phyloP scores from a whole-genome alignment of 176 grass and related monocot species.

The Melocanna baccifera region DNA sequence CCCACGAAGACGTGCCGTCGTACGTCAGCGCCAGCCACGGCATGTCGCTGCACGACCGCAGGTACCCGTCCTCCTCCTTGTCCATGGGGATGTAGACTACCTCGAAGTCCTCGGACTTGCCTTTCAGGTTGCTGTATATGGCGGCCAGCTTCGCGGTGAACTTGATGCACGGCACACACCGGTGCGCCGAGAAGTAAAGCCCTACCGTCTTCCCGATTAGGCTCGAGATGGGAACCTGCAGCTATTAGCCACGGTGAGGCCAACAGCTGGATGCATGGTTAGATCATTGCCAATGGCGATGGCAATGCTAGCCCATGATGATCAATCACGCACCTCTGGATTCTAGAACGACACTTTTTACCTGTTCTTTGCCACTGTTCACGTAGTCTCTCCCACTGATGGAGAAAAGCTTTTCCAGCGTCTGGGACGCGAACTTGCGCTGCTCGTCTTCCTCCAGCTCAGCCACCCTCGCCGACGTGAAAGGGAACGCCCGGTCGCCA shows the following conservation, averaged over 20 bases:
- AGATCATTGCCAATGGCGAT: neutral
- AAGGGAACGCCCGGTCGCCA: slow-evolving; percentile 51
- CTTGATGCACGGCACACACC: slow-evolving; percentile 49
- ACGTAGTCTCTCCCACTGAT: slow-evolving; percentile 45
- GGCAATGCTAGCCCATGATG: neutral
- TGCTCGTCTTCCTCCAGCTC: slow-evolving; percentile 54
- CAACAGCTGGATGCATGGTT: slow-evolving; percentile 26
- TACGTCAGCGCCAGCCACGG: slow-evolving; percentile 68
- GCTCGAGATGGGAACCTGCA: slow-evolving; percentile 62
- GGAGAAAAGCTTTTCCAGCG: slow-evolving; percentile 60
- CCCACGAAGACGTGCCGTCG: slow-evolving; percentile 34
- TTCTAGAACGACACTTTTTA: slow-evolving; percentile 10
- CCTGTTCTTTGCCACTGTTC: slow-evolving; percentile 30
- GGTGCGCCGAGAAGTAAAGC: slow-evolving; percentile 55
- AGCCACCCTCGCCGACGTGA: slow-evolving; percentile 45
- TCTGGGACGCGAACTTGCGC: slow-evolving; percentile 57
- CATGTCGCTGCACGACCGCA: slow-evolving; percentile 43
- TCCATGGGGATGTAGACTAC: slow-evolving; percentile 67
- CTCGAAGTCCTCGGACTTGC: slow-evolving; percentile 50
- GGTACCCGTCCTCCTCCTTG: slow-evolving; percentile 56
- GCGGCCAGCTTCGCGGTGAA: slow-evolving; percentile 56
- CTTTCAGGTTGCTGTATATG: slow-evolving; percentile 41
- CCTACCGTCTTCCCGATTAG: slow-evolving; percentile 63
- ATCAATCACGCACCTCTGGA: neutral
- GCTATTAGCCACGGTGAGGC: slow-evolving; percentile 41